phyloP scores from a whole-genome alignment of 441 rosid species.

The Adansonia rubrostipa region DNA sequence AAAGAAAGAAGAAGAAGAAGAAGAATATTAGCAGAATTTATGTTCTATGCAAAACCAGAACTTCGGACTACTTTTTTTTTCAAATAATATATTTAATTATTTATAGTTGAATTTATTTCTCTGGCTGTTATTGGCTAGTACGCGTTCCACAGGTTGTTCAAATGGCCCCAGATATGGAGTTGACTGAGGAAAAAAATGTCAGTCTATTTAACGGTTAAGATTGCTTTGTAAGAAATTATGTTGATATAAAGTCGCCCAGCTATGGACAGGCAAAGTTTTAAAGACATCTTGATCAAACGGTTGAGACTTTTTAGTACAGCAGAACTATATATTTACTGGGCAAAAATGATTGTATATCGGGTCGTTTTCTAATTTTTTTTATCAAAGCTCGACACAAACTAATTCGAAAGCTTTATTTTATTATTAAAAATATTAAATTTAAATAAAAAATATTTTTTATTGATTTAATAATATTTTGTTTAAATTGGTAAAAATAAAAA shows the following conservation, averaged over 20 bases:
- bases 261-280: not conserved
- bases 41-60: no score
- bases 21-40: not conserved
- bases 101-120: no score
- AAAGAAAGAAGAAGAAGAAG: not conserved
- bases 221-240: not conserved
- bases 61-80: no score
- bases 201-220: not conserved
- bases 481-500: no score
- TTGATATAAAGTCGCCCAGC: not conserved
- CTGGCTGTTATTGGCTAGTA: no score
- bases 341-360: no score
- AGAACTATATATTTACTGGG: no score
- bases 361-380: not conserved
- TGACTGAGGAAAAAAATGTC: not conserved
- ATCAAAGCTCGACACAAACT: not conserved
- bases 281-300: not conserved
- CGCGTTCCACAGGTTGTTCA: not conserved
- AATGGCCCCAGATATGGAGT: not conserved
- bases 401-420: no score
- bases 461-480: no score
- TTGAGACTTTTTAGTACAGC: not conserved
- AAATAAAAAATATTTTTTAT: no score
- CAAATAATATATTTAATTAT: no score
- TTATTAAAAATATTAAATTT: no score